Evolutionary conservation across 192 early-diverging fungal genomes (phyloP).

Genomic region (Spizellomyces punctatus): DNA sequence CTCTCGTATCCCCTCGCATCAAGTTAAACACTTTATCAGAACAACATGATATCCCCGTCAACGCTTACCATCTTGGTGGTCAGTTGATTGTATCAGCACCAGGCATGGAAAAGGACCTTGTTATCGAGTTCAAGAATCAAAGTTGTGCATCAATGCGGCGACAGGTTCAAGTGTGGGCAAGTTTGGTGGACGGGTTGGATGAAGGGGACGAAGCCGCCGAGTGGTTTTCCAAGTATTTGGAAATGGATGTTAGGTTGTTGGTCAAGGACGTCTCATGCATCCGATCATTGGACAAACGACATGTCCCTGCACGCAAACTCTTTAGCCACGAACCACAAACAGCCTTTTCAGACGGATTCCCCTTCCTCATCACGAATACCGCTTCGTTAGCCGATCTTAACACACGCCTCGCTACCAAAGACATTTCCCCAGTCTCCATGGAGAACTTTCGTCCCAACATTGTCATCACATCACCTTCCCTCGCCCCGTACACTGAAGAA

Average conservation of each 20-base stretch:
- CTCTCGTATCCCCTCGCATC: slow-evolving; percentile 32
- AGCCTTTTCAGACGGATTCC: slow-evolving; percentile 77
- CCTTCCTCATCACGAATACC: slow-evolving; percentile 65
- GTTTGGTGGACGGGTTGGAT: slow-evolving; percentile 52
- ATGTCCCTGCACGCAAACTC: slow-evolving; percentile 46
- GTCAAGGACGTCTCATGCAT: slow-evolving; percentile 49
- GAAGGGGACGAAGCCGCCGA: slow-evolving; percentile 63
- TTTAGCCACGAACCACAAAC: slow-evolving; percentile 51
- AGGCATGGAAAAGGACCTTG: slow-evolving; percentile 28
- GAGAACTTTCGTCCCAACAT: slow-evolving; percentile 81
- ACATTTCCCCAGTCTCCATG: slow-evolving; percentile 36
- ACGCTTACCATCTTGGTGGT: slow-evolving; percentile 34
- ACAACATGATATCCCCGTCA: not conserved
- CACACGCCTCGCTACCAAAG: slow-evolving; percentile 41
- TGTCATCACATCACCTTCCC: slow-evolving; percentile 44
- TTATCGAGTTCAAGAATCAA: slow-evolving; percentile 4
- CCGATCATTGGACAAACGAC: slow-evolving; percentile 41
- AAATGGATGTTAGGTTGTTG: slow-evolving; percentile 41
- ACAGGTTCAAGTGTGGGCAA: slow-evolving; percentile 33
- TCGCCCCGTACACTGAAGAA: slow-evolving; percentile 71
- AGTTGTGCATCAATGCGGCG: not conserved
- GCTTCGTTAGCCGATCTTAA: slow-evolving; percentile 68
- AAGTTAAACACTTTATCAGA: not conserved
- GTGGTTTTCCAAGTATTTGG: slow-evolving; percentile 59
- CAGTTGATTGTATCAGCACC: slow-evolving; percentile 38